Conservation (phyloP, 179 eudicot species). For the Beta corolliflora region DNA sequence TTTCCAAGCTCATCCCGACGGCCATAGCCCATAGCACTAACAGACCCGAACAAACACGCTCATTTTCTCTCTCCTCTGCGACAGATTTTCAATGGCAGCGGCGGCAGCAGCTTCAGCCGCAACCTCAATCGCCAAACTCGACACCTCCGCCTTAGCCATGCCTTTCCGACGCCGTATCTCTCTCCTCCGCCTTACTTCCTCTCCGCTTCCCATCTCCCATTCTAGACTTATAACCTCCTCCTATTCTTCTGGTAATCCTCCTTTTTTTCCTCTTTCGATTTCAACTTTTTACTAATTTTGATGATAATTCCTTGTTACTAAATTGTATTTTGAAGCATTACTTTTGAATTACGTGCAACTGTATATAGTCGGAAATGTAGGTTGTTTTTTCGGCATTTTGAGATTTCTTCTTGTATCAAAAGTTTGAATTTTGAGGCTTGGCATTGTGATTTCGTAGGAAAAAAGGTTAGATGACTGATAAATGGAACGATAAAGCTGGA, state of each 20-base stretch:
- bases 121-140: constrained; percentile 24
- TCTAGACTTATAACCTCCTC: constrained; percentile 35
- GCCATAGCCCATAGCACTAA: too few species aligned
- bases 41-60: not conserved
- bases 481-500: not conserved
- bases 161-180: constrained; percentile 34
- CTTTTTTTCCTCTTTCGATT: not conserved
- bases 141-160: constrained; percentile 15
- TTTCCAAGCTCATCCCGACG: too few species aligned
- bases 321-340: too few species aligned
- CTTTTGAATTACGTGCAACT: too few species aligned
- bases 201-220: constrained; percentile 29
- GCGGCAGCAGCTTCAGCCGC: constrained; percentile 35
- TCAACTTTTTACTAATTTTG: not conserved
- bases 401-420: not conserved
- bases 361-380: not conserved
- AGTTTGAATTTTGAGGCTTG: not conserved
- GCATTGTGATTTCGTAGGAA: not conserved
- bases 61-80: not conserved
- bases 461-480: not conserved
- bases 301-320: not conserved
- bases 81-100: constrained; percentile 25
- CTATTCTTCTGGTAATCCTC: constrained; percentile 37
- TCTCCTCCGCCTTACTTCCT: constrained; percentile 27
- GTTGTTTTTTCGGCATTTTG: not conserved